Conservation (phyloP, 352 stramenopile species). For the Pythium aphanidermatum region DNA sequence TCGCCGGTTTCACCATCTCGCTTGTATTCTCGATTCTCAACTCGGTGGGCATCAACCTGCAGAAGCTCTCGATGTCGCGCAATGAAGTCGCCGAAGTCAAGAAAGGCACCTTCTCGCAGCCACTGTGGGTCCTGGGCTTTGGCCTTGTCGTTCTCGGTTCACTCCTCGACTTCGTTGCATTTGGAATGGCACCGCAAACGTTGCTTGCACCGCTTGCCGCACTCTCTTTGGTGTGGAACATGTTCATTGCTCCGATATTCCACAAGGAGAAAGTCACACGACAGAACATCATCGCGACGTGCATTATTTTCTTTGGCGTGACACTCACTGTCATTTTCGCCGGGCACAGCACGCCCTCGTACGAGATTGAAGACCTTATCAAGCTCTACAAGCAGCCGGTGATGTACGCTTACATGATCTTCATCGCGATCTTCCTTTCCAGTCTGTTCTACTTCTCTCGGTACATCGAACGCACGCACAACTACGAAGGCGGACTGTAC, state of each 20-base stretch:
- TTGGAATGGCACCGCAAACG: slow-evolving; percentile 89
- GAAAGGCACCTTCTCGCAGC: slow-evolving; percentile 78
- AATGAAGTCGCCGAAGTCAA: slow-evolving; percentile 63
- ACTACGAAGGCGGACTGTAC: slow-evolving; percentile 57
- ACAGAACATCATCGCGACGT: slow-evolving; percentile 74
- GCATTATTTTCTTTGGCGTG: slow-evolving; percentile 86
- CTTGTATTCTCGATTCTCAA: slow-evolving; percentile 87
- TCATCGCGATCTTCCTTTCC: slow-evolving; percentile 62
- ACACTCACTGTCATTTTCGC: slow-evolving; percentile 88
- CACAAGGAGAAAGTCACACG: slow-evolving; percentile 85
- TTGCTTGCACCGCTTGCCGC: slow-evolving; percentile 85
- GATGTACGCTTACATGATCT: slow-evolving; percentile 83
- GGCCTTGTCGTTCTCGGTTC: slow-evolving; percentile 75
- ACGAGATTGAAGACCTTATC: slow-evolving; percentile 84
- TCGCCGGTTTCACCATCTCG: slow-evolving; percentile 82
- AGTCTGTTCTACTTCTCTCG: slow-evolving; percentile 52
- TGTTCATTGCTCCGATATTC: slow-evolving; percentile 88
- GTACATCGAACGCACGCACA: slow-evolving; percentile 72
- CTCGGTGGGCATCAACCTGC: slow-evolving; percentile 88
- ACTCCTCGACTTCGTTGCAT: slow-evolving; percentile 88
- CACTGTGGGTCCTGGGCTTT: slow-evolving; percentile 87
- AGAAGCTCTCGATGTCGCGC: slow-evolving; percentile 85
- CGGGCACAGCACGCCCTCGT: slow-evolving; percentile 77
- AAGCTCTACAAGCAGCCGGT: slow-evolving; percentile 67
- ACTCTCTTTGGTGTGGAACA: slow-evolving; percentile 89